Base-by-base conservation (phyloP, 306 rosid genomes). In the Ormosia semicastrata region DNA sequence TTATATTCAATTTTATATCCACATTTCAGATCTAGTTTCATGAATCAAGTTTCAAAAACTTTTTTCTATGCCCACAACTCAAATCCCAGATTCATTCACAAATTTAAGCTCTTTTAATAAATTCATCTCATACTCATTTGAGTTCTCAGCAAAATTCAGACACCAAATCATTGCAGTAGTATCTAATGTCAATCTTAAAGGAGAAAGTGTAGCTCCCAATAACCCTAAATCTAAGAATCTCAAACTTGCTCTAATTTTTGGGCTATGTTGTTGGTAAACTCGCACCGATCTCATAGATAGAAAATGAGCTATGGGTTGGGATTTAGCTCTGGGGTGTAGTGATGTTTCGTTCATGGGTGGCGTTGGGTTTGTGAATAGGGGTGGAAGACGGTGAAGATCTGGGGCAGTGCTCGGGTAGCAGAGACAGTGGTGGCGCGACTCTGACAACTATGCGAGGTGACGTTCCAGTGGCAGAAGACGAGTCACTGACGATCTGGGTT, bases 171-270 rank as follows among this genome's bases (percentile, higher is more conserved):
- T 85, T 36, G 83, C 82, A 73, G 91, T 92, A 13, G 85, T 88
- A 4, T 78, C 91, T 14, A 85, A 86, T 41, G 64, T 73, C 8
- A 85, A 85, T 59, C 78, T 86, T 59, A 92, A 78, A 68, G 88
- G 86, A 77, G 91, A 82, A 60, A 67, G 83, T 59, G 70, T 71
- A 29, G 87, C 78, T 29, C 72, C 87, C 4, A 58, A 0, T 24
- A 73, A 65, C 4, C 83, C 93, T 2, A 87, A 86, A 44, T 12
- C 79, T 8, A 93, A 88, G 15, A 84, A 79, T 5, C 54, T 77
- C 15, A 89, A 87, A 78, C 98, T 95, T 13, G 93, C 83, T 14
- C 17, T 90, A 1, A 90, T 95, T n/a, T 95, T 95, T 76, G 98
- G 94, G 7, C 68, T 95, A 1, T 93, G 95, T 24, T 1, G 1